Percentiles rank a stretch among this genome's conserved stretches.
Evolutionary conservation across 2,329 filamentous ascomycete species (phyloP).

Genomic region (Metarhizium brunneum): DNA sequence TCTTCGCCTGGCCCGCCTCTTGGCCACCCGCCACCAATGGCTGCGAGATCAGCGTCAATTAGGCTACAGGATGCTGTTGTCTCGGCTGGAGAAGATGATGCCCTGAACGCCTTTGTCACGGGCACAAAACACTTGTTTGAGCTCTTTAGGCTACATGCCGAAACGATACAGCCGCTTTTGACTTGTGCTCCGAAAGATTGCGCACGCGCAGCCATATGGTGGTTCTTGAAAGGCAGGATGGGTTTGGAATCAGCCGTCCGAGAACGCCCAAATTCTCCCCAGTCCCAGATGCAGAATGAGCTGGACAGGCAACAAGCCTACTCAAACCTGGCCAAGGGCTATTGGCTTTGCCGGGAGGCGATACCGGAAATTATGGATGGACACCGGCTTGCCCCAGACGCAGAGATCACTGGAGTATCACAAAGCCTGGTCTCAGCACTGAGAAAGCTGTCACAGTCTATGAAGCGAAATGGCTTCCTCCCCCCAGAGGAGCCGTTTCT

Average conservation of each 20-base stretch:
- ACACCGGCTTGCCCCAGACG: constrained; percentile 30
- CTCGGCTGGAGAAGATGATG: constrained; percentile 53
- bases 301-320: constrained; percentile 65
- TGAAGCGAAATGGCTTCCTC: constrained; percentile 75
- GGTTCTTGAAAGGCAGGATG: constrained; percentile 76
- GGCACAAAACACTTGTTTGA: constrained; percentile 67
- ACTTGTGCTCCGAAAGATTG: constrained; percentile 57
- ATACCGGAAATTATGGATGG: constrained; percentile 39
- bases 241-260: constrained; percentile 65
- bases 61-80: constrained; percentile 31
- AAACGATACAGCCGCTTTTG: constrained; percentile 58
- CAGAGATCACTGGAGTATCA: constrained; percentile 43
- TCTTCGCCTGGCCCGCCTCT: constrained; percentile 2
- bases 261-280: constrained; percentile 43
- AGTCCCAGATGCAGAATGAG: constrained; percentile 44
- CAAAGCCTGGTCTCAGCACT: constrained; percentile 54
- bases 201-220: constrained; percentile 71
- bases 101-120: constrained; percentile 58
- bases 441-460: constrained; percentile 67
- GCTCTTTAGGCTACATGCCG: constrained; percentile 69
- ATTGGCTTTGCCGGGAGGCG: constrained; percentile 63
- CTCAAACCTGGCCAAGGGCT: constrained; percentile 73
- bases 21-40: constrained; percentile 11
- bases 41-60: constrained; percentile 24
- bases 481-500: constrained; percentile 59